These are phyloP conservation scores for Jasminum sambac DNA, from an alignment of 257 asterid genomes.

Conservation along the genomic window DNA sequence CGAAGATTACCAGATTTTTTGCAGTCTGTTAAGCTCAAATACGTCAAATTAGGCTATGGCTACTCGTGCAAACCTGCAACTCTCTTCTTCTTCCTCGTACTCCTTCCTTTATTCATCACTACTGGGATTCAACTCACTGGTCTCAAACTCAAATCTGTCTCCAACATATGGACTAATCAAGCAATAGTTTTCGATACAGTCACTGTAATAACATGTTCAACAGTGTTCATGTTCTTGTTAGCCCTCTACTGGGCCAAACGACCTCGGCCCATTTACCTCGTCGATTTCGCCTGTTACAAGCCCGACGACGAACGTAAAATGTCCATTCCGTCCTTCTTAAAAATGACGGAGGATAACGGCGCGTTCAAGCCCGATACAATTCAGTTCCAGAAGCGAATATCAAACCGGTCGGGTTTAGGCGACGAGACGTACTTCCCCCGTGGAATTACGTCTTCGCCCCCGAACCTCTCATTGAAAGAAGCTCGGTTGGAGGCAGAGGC, in stretches of 20 bases:
- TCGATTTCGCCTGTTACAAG: conserved; percentile 58
- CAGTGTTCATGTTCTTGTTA: conserved; percentile 20
- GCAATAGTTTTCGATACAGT: conserved; percentile 13
- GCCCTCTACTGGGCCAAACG: conserved; percentile 37
- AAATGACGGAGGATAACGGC: conserved; percentile 42
- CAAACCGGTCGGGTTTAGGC: conserved; percentile 40
- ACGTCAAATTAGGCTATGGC: conserved; percentile 44
- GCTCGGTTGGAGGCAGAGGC: conserved; percentile 52
- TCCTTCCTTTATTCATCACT: conserved; percentile 28
- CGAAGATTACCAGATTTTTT: conserved; percentile 43
- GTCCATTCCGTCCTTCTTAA: conserved; percentile 32
- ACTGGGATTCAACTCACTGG: conserved; percentile 24
- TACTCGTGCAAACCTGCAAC: conserved; percentile 40
- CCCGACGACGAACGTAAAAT: conserved; percentile 47
- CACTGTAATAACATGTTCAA: conserved; percentile 11
- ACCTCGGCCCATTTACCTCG: conserved; percentile 36
- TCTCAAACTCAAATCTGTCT: conserved; percentile 16
- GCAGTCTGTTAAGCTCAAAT: conserved; percentile 51
- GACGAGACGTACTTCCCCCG: conserved; percentile 46
- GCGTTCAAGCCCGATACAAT: conserved; percentile 20
- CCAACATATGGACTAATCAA: conserved; percentile 19
- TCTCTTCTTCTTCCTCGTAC: background rate
- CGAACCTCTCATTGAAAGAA: conserved; percentile 36
- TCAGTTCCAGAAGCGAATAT: conserved; percentile 32
- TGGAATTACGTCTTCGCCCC: conserved; percentile 33